These are phyloP conservation scores for Torulaspora franciscae DNA, from an alignment of 805 yeast species.

Conservation along the genomic window DNA sequence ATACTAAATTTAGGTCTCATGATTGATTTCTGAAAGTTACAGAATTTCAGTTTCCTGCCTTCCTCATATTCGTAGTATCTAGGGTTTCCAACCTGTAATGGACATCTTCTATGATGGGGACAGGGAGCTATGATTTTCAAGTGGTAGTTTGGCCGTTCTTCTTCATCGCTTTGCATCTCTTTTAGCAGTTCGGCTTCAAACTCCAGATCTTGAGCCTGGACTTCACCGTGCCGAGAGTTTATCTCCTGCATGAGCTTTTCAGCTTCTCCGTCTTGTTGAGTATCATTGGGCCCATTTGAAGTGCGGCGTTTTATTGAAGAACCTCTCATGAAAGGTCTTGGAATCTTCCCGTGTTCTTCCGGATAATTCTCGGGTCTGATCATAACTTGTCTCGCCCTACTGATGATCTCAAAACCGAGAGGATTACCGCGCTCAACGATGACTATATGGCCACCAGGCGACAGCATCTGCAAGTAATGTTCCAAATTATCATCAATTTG, in stretches of 20 bases:
- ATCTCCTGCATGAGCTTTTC: slow-evolving; percentile 9
- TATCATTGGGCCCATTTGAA: neutral
- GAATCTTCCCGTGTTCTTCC: slow-evolving; percentile 55
- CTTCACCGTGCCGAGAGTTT: slow-evolving; percentile 39
- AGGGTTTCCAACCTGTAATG: slow-evolving; percentile 75
- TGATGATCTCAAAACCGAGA: slow-evolving; percentile 78
- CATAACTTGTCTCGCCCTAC: slow-evolving; percentile 85
- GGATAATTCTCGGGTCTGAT: slow-evolving; percentile 73
- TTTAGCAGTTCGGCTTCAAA: slow-evolving; percentile 42
- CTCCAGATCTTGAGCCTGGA: slow-evolving; percentile 41
- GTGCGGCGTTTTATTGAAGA: slow-evolving; percentile 34
- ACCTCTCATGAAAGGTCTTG: slow-evolving; percentile 62
- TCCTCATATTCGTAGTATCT: slow-evolving; percentile 51
- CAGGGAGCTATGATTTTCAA: slow-evolving; percentile 82
- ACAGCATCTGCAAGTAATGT: slow-evolving; percentile 52
- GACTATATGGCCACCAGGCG: slow-evolving; percentile 76
- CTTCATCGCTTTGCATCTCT: slow-evolving; percentile 16
- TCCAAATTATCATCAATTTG: slow-evolving; percentile 68
- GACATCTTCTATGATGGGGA: slow-evolving; percentile 80
- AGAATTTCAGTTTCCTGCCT: slow-evolving; percentile 64
- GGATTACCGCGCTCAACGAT: slow-evolving; percentile 87
- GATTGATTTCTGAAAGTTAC: slow-evolving; percentile 67
- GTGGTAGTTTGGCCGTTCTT: slow-evolving; percentile 41
- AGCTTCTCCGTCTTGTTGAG: slow-evolving; percentile 3
- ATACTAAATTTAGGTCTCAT: slow-evolving; percentile 73